Evolutionary conservation across 2,329 filamentous ascomycete genomes (phyloP).

Genomic region (Ascochyta lentis): DNA sequence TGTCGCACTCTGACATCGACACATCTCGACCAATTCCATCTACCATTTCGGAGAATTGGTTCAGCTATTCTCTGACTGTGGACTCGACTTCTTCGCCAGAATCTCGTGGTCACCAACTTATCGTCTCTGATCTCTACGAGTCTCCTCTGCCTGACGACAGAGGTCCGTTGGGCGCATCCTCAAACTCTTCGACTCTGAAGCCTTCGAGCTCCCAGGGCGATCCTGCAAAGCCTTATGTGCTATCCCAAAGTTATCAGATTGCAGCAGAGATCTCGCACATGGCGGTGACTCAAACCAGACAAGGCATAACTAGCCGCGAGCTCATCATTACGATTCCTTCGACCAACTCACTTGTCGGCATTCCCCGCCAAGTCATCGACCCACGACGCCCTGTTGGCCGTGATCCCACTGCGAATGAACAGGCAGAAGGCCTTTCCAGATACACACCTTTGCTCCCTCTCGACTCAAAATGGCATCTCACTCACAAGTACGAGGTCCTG

Average conservation of each 20-base stretch:
- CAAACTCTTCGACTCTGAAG: conserved; percentile 79
- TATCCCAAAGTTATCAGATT: conserved; percentile 82
- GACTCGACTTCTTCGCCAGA: conserved; percentile 58
- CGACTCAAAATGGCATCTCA: conserved; percentile 79
- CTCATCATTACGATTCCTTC: conserved; percentile 79
- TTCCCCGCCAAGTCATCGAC: conserved; percentile 81
- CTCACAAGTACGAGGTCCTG: conserved; percentile 81
- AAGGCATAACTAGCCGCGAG: conserved; percentile 87
- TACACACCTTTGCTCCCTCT: conserved; percentile 83
- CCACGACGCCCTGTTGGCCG: conserved; percentile 85
- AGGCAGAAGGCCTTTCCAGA: conserved; percentile 79
- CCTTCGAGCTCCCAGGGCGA: conserved; percentile 65
- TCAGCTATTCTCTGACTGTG: conserved; percentile 76
- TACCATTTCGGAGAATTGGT: conserved; percentile 92
- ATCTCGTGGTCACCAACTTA: conserved; percentile 84
- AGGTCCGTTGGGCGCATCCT: conserved; percentile 72
- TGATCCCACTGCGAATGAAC: conserved; percentile 79
- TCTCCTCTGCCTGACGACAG: conserved; percentile 83
- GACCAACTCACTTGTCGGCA: conserved; percentile 75
- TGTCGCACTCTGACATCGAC: conserved; percentile 76
- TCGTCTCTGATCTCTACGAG: conserved; percentile 89
- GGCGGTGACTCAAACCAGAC: conserved; percentile 84
- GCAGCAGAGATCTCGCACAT: conserved; percentile 79
- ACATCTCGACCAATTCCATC: conserved; percentile 75
- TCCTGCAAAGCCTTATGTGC: conserved; percentile 72